Base-by-base conservation (phyloP, 2,329 filamentous ascomycete genomes). In the Fusarium nurragi region DNA sequence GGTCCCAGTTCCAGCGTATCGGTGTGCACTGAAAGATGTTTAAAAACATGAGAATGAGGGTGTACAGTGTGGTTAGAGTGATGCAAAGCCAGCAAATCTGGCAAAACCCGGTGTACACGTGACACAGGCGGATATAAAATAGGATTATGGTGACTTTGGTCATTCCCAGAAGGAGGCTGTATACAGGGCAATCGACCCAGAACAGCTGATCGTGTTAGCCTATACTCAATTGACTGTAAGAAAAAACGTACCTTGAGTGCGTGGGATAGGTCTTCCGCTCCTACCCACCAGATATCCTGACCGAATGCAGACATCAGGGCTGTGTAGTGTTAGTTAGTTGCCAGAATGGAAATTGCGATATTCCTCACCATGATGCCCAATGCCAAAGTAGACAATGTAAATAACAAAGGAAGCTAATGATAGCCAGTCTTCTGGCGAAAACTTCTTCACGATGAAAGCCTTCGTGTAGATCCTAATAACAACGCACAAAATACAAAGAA, bases 211-310 rank as follows among this genome's bases (percentile, higher is more conserved):
- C 0, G 1, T 10, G 7, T 59, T 6, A 60, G 22, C 5, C 11
- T 6, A 1, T 6, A 4, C 0, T 7, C 0, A 0, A 0, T 3
- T 3, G 3, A 1, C 3, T 1, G 0, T 13, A 2, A 2, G 4
- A 19, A 0, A 0, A 3, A 16, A 5, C 22, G 3, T 59, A 60
- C 56, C 54, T 60, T 60, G 3, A 60, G 28, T 0, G 56, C 54
- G 18, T 60, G 56, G 2, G 56, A 53, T 6, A 60, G 9, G 5
- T 60, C 34, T 3, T 26, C 14, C 0, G 46, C 28, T 0, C 53
- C 28, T 0, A 60, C 39, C 19, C 57, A 58, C 56, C 56, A 60
- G 0, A 60, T 60, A 14, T 60, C 56, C 6, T 60, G 56, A 1
- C 56, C 54, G 14, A 60, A 60, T 0, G 56, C 56, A 1, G 56